Conservation (phyloP, 441 rosid genomes). For the Erodium moschatum region DNA sequence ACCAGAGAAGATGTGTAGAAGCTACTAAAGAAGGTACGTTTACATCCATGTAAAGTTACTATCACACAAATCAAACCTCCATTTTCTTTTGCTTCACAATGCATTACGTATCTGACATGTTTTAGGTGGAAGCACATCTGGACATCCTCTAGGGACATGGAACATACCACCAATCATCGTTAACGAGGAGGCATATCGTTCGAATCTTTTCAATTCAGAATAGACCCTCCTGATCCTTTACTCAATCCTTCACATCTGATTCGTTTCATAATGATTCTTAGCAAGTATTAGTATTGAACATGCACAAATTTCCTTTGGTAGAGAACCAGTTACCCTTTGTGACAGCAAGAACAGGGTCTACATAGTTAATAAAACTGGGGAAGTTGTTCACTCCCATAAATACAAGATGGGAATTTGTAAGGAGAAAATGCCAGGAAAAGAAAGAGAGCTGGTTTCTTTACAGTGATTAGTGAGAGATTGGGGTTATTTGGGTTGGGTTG, state of each 20-base stretch:
- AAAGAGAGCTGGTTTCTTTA: background rate
- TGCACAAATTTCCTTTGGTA: too few species aligned
- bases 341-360: background rate
- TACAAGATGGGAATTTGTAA: background rate
- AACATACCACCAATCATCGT: conserved; percentile 55
- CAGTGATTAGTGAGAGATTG: background rate
- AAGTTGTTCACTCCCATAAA: background rate
- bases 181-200: conserved; percentile 51
- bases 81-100: background rate
- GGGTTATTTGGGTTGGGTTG: background rate
- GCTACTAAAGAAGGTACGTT: conserved; percentile 72
- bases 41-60: background rate
- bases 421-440: background rate
- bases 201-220: conserved; percentile 14
- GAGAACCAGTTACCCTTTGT: too few species aligned
- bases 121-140: conserved; percentile 51
- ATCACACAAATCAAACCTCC: background rate
- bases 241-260: background rate
- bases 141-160: conserved; percentile 67
- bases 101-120: background rate
- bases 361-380: background rate
- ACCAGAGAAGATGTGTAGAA: conserved; percentile 69
- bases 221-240: background rate
- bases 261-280: background rate
- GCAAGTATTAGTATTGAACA: background rate